Evolutionary conservation across 345 rosid genomes (phyloP).

Genomic region (Bruguiera gymnorhiza): DNA sequence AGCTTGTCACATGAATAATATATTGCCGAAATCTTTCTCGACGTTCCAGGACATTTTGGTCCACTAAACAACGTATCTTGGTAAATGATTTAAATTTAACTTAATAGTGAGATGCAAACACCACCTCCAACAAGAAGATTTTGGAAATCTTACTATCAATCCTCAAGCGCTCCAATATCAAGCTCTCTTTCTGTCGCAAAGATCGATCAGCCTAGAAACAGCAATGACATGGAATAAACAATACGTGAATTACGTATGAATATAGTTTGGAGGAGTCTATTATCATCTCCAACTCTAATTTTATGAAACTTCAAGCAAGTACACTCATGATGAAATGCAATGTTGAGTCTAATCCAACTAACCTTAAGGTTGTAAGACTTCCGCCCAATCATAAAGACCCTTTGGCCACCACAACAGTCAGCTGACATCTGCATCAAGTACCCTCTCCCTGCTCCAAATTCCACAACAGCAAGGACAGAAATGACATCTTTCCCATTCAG

Average conservation of each 20-base stretch:
- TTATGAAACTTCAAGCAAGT: conserved; percentile 1
- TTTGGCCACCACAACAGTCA: conserved; percentile 71
- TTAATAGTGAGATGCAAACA: background rate
- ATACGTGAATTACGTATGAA: conserved; percentile 19
- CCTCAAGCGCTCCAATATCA: conserved; percentile 90
- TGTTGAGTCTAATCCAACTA: conserved; percentile 19
- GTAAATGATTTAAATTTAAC: background rate
- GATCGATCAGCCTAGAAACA: conserved; percentile 73
- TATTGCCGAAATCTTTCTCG: background rate
- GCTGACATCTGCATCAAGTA: conserved; percentile 90
- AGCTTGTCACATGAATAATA: no score
- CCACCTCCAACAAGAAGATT: conserved; percentile 16
- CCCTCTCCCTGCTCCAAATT: conserved; percentile 98
- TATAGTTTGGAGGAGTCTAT: conserved; percentile 1
- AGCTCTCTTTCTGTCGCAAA: conserved; percentile 78
- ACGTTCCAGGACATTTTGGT: background rate
- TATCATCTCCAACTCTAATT: conserved; percentile 2
- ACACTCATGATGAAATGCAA: background rate
- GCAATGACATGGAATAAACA: conserved; percentile 26
- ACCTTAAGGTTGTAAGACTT: conserved; percentile 94
- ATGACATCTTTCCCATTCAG: conserved; percentile 9
- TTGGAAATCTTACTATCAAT: conserved; percentile 72
- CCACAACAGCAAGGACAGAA: conserved; percentile 63
- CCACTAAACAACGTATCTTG: background rate
- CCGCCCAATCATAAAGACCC: conserved; percentile 38